A percentile compares a stretch with the other conserved stretches of the same genome.
Evolutionary conservation across 169 alveolate genomes (phyloP).

Genomic region (Plasmodium inui): DNA sequence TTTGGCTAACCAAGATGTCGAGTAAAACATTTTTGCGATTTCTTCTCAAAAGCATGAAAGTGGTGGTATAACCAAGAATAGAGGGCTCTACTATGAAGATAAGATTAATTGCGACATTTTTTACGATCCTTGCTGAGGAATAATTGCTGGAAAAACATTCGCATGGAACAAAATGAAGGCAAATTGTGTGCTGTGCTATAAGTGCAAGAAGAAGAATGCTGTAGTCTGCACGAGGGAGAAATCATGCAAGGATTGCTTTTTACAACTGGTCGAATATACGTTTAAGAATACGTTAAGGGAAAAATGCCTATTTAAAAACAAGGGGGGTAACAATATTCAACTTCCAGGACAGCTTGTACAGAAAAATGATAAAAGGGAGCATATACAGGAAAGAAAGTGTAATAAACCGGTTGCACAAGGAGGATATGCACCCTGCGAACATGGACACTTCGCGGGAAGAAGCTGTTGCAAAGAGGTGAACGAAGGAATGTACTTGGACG

Average conservation of each 20-base stretch:
- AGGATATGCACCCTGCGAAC: neutral
- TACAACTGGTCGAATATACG: slow-evolving; percentile 59
- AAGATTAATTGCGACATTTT: neutral
- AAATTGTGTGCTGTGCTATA: slow-evolving; percentile 30
- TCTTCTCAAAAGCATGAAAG: neutral
- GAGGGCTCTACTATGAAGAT: neutral
- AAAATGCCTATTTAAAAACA: slow-evolving; percentile 71
- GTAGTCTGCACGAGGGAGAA: slow-evolving; percentile 57
- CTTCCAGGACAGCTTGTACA: neutral
- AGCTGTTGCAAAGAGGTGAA: neutral
- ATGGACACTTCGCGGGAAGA: neutral
- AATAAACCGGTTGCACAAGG: neutral
- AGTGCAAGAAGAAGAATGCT: slow-evolving; percentile 66
- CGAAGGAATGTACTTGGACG: neutral
- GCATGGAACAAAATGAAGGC: neutral
- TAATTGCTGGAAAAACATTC: neutral
- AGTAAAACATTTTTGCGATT: neutral
- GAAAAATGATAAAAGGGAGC: slow-evolving; percentile 9
- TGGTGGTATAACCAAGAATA: neutral
- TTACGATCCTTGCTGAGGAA: slow-evolving; percentile 8
- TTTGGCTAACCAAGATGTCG: neutral
- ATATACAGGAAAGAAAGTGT: neutral
- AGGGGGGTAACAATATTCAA: slow-evolving; percentile 4
- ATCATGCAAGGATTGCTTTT: slow-evolving; percentile 63
- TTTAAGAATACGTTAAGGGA: slow-evolving; percentile 75